phyloP scores from a whole-genome alignment of 768 basidiomycete genomes.

The Megacollybia marginata region DNA sequence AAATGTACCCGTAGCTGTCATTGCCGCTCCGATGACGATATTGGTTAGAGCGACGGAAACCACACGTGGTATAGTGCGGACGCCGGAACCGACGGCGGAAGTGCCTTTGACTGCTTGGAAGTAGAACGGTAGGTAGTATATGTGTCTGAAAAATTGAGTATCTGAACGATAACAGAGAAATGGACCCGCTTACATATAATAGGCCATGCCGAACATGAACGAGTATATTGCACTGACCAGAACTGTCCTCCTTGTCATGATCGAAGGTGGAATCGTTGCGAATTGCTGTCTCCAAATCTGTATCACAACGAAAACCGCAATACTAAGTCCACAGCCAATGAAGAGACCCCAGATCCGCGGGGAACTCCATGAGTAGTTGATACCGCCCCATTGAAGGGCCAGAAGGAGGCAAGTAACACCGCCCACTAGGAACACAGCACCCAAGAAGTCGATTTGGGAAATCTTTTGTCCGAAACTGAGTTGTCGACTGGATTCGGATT shows the following conservation, averaged over 20 bases:
- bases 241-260: slow-evolving; percentile 6
- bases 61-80: slow-evolving; percentile 20
- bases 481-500: background rate
- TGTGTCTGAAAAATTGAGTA: background rate
- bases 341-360: background rate
- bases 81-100: slow-evolving; percentile 22
- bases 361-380: slow-evolving; percentile 33
- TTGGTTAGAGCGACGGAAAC: slow-evolving; percentile 28
- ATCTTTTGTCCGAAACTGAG: slow-evolving; percentile 3
- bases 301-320: background rate
- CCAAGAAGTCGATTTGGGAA: slow-evolving; percentile 7
- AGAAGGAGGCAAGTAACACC: slow-evolving; percentile 16
- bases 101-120: slow-evolving; percentile 27
- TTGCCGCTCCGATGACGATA: slow-evolving; percentile 27
- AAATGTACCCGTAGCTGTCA: slow-evolving; percentile 27
- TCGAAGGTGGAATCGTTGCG: slow-evolving; percentile 6
- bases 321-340: background rate
- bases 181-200: slow-evolving; percentile 3
- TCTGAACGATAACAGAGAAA: background rate
- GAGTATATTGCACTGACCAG: slow-evolving; percentile 3
- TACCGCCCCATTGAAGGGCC: slow-evolving; percentile 38
- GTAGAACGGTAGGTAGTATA: slow-evolving; percentile 19
- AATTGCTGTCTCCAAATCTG: slow-evolving; percentile 3
- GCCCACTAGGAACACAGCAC: slow-evolving; percentile 9
- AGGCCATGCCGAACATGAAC: slow-evolving; percentile 7